phyloP scores from a whole-genome alignment of 1,284 basidiomycete genomes.

The Naganishia sp. region DNA sequence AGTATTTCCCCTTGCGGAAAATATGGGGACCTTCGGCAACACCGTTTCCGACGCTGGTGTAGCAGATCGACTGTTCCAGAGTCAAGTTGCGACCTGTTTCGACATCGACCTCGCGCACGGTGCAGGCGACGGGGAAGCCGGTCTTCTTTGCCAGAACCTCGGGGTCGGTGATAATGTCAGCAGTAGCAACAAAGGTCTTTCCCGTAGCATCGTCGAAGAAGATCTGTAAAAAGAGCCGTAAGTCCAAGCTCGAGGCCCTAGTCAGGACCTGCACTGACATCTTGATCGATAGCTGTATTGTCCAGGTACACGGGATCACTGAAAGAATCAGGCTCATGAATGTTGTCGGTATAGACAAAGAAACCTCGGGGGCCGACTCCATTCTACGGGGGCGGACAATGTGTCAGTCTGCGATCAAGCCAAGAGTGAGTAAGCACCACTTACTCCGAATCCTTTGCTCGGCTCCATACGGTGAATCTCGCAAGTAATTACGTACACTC shows the following conservation, averaged over 20 bases:
- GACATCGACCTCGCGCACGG: constrained; percentile 26
- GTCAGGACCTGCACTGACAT: constrained; percentile 24
- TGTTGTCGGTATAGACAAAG: constrained; percentile 25
- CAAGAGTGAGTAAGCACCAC: not conserved
- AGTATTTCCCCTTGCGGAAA: constrained; percentile 18
- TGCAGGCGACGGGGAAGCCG: constrained; percentile 5
- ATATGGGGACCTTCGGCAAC: constrained; percentile 28
- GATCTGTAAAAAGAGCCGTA: constrained; percentile 20
- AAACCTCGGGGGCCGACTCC: constrained; percentile 14
- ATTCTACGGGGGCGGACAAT: too few species aligned
- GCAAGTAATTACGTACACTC: constrained; percentile 17
- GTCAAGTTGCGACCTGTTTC: constrained; percentile 24
- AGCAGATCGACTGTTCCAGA: not conserved
- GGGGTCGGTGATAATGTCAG: not conserved
- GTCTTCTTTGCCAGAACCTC: constrained; percentile 2
- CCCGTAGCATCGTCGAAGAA: constrained; percentile 29
- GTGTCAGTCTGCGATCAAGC: too few species aligned
- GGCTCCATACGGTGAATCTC: constrained; percentile 7
- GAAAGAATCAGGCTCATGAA: constrained; percentile 26
- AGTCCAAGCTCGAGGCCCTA: not conserved
- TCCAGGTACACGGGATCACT: constrained; percentile 34
- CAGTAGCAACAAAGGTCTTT: too few species aligned
- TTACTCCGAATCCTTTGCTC: not conserved
- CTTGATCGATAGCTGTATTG: constrained; percentile 33
- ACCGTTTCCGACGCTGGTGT: not conserved